Percentiles rank a stretch among this genome's conserved stretches.
Evolutionary conservation across 2,329 filamentous ascomycete species (phyloP).

Genomic region (Penicillium sp.): DNA sequence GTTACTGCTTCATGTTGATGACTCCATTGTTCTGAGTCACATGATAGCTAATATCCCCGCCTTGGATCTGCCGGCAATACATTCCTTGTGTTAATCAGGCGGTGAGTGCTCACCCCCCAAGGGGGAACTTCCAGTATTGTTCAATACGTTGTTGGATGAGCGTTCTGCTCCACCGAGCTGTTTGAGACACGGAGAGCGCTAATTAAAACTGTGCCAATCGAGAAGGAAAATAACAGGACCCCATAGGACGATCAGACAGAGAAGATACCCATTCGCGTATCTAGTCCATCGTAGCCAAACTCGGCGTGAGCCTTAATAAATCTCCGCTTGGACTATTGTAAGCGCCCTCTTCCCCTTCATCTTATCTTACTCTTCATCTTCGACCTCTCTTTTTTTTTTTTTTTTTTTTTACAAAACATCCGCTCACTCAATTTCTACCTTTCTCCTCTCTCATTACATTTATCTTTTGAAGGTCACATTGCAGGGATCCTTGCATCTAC

Average conservation of each 20-base stretch:
- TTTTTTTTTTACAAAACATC: slow-evolving; percentile 2
- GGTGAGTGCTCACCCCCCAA: slow-evolving; percentile 1
- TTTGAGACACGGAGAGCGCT: slow-evolving; percentile 19
- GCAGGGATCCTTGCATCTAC: slow-evolving; percentile 10
- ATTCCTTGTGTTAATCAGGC: not conserved
- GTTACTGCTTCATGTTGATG: slow-evolving; percentile 3
- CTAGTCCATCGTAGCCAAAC: slow-evolving; percentile 5
- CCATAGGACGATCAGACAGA: slow-evolving; percentile 11
- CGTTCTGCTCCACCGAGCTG: slow-evolving; percentile 5
- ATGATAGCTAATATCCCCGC: slow-evolving; percentile 4
- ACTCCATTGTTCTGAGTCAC: slow-evolving; percentile 3
- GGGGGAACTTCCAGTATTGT: not conserved
- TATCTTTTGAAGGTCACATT: not conserved
- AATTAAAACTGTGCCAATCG: slow-evolving; percentile 15
- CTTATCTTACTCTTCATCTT: slow-evolving; percentile 17
- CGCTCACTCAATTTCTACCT: slow-evolving; percentile 7
- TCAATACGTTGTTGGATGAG: not conserved
- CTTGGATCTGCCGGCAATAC: not conserved
- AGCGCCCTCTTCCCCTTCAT: slow-evolving; percentile 19
- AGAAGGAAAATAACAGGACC: not conserved
- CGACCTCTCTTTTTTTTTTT: slow-evolving; percentile 5
- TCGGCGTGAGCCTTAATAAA: slow-evolving; percentile 19
- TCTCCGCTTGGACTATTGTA: slow-evolving; percentile 17
- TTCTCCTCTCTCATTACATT: not conserved
- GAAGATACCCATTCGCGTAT: slow-evolving; percentile 10